Conservation (phyloP, 2,329 filamentous ascomycete species). For the Xylaria sp. region DNA sequence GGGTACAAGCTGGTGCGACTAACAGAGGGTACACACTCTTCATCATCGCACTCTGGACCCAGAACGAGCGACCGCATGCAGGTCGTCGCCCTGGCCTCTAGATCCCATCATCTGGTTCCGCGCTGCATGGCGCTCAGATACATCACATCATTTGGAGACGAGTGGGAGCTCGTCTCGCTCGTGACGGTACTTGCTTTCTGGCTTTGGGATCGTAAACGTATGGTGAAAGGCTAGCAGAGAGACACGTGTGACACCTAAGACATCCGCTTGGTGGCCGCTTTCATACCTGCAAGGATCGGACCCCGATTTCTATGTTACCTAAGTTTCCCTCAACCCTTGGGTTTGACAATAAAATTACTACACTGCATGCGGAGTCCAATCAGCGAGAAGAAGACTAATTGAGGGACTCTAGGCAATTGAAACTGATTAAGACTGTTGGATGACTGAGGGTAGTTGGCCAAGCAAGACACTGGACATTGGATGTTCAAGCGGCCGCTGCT, state of each 20-base stretch:
- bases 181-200: slow-evolving; percentile 30
- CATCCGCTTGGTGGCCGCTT: not conserved
- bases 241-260: slow-evolving; percentile 26
- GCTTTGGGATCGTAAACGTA: slow-evolving; percentile 30
- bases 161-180: slow-evolving; percentile 30
- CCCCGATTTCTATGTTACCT: slow-evolving; percentile 26
- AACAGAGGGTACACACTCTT: slow-evolving; percentile 4
- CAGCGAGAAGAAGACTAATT: not conserved
- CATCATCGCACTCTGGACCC: not conserved
- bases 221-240: slow-evolving; percentile 20
- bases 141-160: slow-evolving; percentile 26
- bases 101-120: slow-evolving; percentile 10
- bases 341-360: slow-evolving; percentile 25
- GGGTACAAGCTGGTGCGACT: slow-evolving; percentile 32
- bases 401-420: not conserved
- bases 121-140: slow-evolving; percentile 17
- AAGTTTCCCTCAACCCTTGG: not conserved
- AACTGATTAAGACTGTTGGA: slow-evolving; percentile 1
- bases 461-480: not conserved
- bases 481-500: not conserved
- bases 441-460: not conserved
- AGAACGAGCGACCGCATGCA: slow-evolving; percentile 29
- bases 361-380: not conserved
- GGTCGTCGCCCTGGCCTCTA: slow-evolving; percentile 28
- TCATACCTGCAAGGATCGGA: slow-evolving; percentile 8